Conservation (phyloP, 148 eudicot species). For the Hydrangea macrophylla region DNA sequence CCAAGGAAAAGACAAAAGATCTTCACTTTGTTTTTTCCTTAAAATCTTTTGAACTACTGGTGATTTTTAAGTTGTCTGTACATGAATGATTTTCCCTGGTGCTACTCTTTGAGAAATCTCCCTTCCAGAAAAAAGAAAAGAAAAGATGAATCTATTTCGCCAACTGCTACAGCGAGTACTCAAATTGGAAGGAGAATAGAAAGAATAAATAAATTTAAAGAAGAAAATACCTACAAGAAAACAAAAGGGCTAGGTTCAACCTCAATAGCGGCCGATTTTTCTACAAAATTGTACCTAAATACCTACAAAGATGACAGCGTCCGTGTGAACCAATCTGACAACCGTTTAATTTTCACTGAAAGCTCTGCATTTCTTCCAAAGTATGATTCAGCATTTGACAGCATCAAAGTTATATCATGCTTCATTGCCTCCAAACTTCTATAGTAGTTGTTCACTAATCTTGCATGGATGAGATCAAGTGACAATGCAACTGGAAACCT, state of each 20-base stretch:
- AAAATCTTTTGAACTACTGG: conserved; percentile 14
- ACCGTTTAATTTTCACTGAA: conserved; percentile 46
- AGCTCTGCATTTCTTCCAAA: conserved; percentile 62
- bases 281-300: conserved; percentile 58
- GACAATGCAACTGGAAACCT: conserved; percentile 92
- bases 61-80: conserved; percentile 10
- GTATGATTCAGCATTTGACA: conserved; percentile 62
- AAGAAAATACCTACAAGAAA: conserved; percentile 31
- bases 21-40: conserved; percentile 5
- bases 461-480: conserved; percentile 67
- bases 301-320: conserved; percentile 57
- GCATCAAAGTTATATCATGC: conserved; percentile 69
- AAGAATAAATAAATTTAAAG: conserved; percentile 5
- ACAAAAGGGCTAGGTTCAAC: conserved; percentile 8
- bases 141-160: conserved; percentile 14
- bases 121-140: conserved; percentile 56
- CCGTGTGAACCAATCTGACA: conserved; percentile 72
- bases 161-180: conserved; percentile 4
- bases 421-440: conserved; percentile 71
- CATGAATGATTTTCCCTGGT: conserved; percentile 15
- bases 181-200: neutral
- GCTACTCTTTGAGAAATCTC: conserved; percentile 2
- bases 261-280: conserved; percentile 15
- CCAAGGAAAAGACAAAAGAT: conserved; percentile 16
- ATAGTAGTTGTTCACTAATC: conserved; percentile 84